Percentiles rank a stretch among this genome's conserved stretches.
phyloP scores from a whole-genome alignment of 2,329 filamentous ascomycete species.

The Sarocladium strictum region DNA sequence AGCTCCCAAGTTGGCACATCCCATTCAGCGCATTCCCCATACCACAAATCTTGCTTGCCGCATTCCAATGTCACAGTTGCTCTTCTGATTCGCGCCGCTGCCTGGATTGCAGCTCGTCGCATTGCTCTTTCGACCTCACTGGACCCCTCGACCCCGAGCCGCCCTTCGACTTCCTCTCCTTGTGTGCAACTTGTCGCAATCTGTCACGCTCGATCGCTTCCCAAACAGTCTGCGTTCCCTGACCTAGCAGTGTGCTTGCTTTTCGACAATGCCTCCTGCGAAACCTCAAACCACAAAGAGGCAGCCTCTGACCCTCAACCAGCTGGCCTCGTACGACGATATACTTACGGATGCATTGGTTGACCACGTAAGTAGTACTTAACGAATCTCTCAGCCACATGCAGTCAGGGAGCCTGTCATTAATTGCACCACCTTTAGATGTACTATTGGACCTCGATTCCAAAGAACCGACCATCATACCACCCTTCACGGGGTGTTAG shows the following conservation, averaged over 20 bases:
- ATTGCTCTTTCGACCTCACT: background rate
- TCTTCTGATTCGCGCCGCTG: background rate
- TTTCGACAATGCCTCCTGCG: slow-evolving; percentile 29
- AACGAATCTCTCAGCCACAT: too few species aligned
- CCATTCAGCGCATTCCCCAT: background rate
- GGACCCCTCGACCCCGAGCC: background rate
- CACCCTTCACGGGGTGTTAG: slow-evolving; percentile 75
- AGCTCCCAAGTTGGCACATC: background rate
- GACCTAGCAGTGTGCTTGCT: background rate
- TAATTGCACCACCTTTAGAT: slow-evolving; percentile 48
- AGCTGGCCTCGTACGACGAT: slow-evolving; percentile 91
- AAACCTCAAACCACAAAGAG: slow-evolving; percentile 42
- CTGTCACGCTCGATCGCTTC: background rate
- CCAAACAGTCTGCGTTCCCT: background rate
- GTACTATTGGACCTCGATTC: slow-evolving; percentile 94
- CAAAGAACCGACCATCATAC: slow-evolving; percentile 87
- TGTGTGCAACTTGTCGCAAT: background rate
- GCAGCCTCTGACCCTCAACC: slow-evolving; percentile 74
- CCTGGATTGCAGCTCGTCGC: slow-evolving; percentile 1
- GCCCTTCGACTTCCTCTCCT: background rate
- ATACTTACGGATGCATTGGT: slow-evolving; percentile 91
- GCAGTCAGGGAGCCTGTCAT: background rate
- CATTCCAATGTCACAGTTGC: slow-evolving; percentile 5
- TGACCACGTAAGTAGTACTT: slow-evolving; percentile 71
- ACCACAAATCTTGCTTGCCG: background rate